A percentile compares a stretch with the other conserved stretches of the same genome.
These are phyloP conservation scores for Aquilaria agallochum DNA, from an alignment of 441 rosid species.

Conservation along the genomic window DNA sequence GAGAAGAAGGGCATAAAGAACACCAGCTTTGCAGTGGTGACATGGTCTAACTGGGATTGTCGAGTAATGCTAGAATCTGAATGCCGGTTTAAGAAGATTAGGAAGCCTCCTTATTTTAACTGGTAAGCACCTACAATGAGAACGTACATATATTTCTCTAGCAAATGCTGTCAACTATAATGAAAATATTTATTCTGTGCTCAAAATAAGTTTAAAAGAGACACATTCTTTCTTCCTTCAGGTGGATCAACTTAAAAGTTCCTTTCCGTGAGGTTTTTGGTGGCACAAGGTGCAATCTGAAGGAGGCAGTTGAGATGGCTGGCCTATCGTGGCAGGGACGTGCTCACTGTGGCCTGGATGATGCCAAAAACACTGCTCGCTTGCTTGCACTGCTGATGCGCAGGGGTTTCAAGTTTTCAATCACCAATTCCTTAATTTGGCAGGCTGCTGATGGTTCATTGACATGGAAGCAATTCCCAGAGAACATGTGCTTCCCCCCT, in stretches of 20 bases:
- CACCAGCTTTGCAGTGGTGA: conserved; percentile 65
- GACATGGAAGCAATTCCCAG: conserved; percentile 31
- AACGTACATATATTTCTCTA: background rate
- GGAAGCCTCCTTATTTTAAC: conserved; percentile 71
- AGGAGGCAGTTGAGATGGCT: conserved; percentile 65
- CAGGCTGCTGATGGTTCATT: conserved; percentile 34
- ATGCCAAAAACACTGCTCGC: conserved; percentile 70
- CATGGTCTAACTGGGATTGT: conserved; percentile 82
- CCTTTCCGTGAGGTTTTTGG: conserved; percentile 62
- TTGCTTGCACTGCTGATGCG: conserved; percentile 55
- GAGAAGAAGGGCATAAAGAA: conserved; percentile 62
- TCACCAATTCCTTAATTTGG: conserved; percentile 59
- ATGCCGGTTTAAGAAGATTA: conserved; percentile 63
- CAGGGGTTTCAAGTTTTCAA: conserved; percentile 51
- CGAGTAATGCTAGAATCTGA: conserved; percentile 76
- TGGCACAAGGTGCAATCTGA: conserved; percentile 49
- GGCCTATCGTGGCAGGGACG: conserved; percentile 71
- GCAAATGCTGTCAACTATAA: too few relatives aligned
- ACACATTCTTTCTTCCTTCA: conserved; percentile 13
- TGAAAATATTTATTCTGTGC: background rate
- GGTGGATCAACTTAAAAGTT: conserved; percentile 75
- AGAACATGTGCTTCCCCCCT: conserved; percentile 17
- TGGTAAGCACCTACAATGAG: conserved; percentile 25
- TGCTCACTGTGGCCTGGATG: conserved; percentile 68
- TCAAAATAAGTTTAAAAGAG: background rate